Evolutionary conservation across 345 rosid genomes (phyloP).

Genomic region (Turnera subulata): DNA sequence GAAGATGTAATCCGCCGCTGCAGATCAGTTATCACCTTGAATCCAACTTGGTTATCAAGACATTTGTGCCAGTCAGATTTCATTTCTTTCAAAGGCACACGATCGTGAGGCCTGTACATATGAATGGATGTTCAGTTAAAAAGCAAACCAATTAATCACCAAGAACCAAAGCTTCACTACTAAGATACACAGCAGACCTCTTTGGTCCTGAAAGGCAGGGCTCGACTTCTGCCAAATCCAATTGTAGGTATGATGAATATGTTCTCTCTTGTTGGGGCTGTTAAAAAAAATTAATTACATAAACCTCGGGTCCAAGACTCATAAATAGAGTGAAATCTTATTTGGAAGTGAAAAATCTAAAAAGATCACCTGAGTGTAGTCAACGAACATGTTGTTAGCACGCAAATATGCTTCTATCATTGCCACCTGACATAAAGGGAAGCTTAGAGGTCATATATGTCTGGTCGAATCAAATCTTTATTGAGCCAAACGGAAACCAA

Average conservation of each 20-base stretch:
- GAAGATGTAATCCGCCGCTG: no score
- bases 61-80: conserved; percentile 98
- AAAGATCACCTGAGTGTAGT: conserved; percentile 73
- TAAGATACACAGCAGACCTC: conserved; percentile 39
- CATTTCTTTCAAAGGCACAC: conserved; percentile 89
- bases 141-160: conserved; percentile 2
- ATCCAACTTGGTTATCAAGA: conserved; percentile 80
- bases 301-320: no score
- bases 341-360: no score
- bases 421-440: conserved; percentile 45
- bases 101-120: conserved; percentile 81
- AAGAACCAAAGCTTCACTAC: conserved; percentile 1
- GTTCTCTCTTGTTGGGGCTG: conserved; percentile 81
- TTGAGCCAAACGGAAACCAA: no score
- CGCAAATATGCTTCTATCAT: conserved; percentile 92
- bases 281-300: not conserved
- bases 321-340: no score
- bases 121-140: not conserved
- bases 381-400: conserved; percentile 95
- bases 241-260: conserved; percentile 72
- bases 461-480: no score
- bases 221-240: conserved; percentile 75
- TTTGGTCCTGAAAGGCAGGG: conserved; percentile 98
- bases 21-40: conserved; percentile 49
- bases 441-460: no score